Percentiles rank a stretch among this genome's conserved stretches.
Conservation (phyloP, 345 rosid genomes). For the Pelargonium nanum region DNA sequence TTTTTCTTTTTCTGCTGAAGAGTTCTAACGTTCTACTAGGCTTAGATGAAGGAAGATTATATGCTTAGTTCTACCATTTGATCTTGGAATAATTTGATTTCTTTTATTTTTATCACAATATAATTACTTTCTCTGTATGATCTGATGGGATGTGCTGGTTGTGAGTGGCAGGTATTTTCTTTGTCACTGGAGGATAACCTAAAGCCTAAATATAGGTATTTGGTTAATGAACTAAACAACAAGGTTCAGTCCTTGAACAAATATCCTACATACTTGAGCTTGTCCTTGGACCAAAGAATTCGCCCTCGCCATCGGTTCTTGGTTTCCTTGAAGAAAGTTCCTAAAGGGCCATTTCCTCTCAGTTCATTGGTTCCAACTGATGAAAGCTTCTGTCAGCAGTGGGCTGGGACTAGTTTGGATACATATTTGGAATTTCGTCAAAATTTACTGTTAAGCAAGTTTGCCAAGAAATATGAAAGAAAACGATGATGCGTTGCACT, state of each 20-base stretch:
- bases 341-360: conserved; percentile 92
- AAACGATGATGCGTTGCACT: conserved; percentile 13
- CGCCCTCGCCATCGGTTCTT: conserved; percentile 86
- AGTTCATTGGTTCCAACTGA: conserved; percentile 74
- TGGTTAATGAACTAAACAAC: conserved; percentile 72
- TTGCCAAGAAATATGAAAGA: conserved; percentile 65
- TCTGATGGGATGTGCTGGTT: conserved; percentile 6
- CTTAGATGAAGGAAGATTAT: background rate
- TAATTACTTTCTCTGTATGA: background rate
- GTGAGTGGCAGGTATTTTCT: conserved; percentile 60
- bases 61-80: background rate
- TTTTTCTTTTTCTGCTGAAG: background rate
- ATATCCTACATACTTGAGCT: conserved; percentile 79
- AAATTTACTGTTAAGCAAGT: conserved; percentile 50
- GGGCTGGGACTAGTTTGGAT: conserved; percentile 84
- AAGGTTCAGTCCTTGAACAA: conserved; percentile 73
- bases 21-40: background rate
- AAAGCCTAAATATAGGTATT: conserved; percentile 81
- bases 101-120: background rate
- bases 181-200: conserved; percentile 86
- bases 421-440: conserved; percentile 77
- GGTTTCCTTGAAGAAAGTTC: conserved; percentile 82
- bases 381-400: conserved; percentile 72
- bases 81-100: background rate
- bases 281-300: conserved; percentile 88